phyloP scores from a whole-genome alignment of 805 yeast genomes.

The Tetrapisispora nanseiensis region DNA sequence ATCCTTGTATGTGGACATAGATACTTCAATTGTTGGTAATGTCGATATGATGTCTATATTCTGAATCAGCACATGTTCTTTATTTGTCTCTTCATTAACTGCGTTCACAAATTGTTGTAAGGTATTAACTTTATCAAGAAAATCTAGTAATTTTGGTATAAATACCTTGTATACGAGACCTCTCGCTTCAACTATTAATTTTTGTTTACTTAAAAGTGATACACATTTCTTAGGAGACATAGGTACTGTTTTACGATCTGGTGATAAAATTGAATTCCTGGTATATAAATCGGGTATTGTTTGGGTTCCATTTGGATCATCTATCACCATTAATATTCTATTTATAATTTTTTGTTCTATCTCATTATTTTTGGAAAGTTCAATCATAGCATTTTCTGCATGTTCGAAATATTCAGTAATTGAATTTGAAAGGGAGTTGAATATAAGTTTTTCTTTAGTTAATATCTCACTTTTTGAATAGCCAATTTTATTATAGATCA shows the following conservation, averaged over 20 bases:
- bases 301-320: conserved; percentile 31
- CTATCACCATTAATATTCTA: conserved; percentile 24
- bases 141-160: conserved; percentile 22
- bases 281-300: conserved; percentile 35
- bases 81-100: conserved; percentile 6
- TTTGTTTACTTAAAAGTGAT: conserved; percentile 28
- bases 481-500: conserved; percentile 45
- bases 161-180: conserved; percentile 26
- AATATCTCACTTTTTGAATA: conserved; percentile 41
- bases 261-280: conserved; percentile 29
- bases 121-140: conserved; percentile 14
- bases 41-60: conserved; percentile 3
- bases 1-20: conserved; percentile 1
- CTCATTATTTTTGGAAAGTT: conserved; percentile 24
- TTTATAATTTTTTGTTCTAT: conserved; percentile 22
- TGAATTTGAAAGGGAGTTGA: conserved; percentile 40
- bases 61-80: background rate
- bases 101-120: conserved; percentile 11
- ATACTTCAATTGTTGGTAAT: conserved; percentile 14
- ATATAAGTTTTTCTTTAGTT: conserved; percentile 40
- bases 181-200: conserved; percentile 26
- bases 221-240: conserved; percentile 29
- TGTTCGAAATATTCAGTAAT: conserved; percentile 35
- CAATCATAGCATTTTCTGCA: conserved; percentile 31
- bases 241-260: conserved; percentile 16